phyloP scores from a whole-genome alignment of 345 rosid species.

The Abelmoschus esculentus region DNA sequence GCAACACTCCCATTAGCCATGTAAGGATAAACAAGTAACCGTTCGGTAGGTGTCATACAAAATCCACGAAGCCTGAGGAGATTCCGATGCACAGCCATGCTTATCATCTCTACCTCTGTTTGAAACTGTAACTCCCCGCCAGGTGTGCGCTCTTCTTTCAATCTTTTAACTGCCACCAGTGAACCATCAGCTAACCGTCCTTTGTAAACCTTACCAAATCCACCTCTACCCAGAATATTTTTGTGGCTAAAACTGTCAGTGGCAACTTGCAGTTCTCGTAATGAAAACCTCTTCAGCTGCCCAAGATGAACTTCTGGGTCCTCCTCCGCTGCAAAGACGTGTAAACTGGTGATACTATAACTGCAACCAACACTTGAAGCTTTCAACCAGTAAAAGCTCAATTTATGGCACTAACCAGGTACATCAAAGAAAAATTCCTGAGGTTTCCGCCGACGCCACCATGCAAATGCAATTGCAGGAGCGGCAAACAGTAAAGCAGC shows the following conservation, averaged over 20 bases:
- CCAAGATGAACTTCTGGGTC: conserved; percentile 98
- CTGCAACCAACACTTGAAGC: background rate
- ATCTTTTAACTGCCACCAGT: conserved; percentile 88
- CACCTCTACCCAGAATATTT: conserved; percentile 93
- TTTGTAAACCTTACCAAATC: conserved; percentile 95
- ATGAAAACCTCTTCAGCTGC: conserved; percentile 90
- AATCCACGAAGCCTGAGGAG: conserved; percentile 85
- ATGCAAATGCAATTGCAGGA: conserved; percentile 95
- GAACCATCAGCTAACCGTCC: conserved; percentile 91
- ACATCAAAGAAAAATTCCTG: conserved; percentile 89
- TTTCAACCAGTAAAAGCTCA: background rate
- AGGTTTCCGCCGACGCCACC: conserved; percentile 94
- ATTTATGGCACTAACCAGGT: conserved; percentile 52
- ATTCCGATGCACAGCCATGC: conserved; percentile 98
- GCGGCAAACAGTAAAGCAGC: conserved; percentile 96
- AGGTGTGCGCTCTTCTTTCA: conserved; percentile 95
- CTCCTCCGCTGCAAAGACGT: conserved; percentile 69
- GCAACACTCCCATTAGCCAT: conserved; percentile 99
- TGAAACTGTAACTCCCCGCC: conserved; percentile 98
- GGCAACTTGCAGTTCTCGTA: conserved; percentile 92
- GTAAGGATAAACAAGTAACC: conserved; percentile 91
- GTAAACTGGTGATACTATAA: conserved; percentile 2
- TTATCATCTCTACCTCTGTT: conserved; percentile 97
- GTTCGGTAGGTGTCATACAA: conserved; percentile 95
- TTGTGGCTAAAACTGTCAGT: conserved; percentile 88